Percentiles rank a stretch among this genome's conserved stretches.
phyloP scores from a whole-genome alignment of 2,329 filamentous ascomycete species.

The Blumeria hordei region DNA sequence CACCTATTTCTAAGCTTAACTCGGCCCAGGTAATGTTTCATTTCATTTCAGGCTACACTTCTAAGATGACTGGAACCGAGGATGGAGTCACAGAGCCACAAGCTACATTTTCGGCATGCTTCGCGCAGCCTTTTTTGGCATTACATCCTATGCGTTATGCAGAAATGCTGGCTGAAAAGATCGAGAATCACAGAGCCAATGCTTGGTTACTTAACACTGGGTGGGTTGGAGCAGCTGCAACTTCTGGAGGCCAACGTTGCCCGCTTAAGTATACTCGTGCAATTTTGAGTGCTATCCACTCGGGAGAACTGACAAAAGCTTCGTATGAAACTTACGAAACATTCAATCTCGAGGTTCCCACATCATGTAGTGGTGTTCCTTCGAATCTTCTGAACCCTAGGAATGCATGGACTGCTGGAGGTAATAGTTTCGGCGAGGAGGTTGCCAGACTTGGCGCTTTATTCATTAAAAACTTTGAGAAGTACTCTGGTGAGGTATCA shows the following conservation, averaged over 20 bases:
- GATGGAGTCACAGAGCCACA: slow-evolving; percentile 91
- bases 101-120: slow-evolving; percentile 97
- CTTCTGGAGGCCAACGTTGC: slow-evolving; percentile 87
- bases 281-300: slow-evolving; percentile 96
- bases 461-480: slow-evolving; percentile 95
- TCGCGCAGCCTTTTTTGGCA: slow-evolving; percentile 95
- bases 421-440: slow-evolving; percentile 61
- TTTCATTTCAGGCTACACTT: slow-evolving; percentile 99
- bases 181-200: slow-evolving; percentile 79
- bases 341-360: slow-evolving; percentile 95
- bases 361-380: slow-evolving; percentile 68
- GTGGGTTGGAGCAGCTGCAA: slow-evolving; percentile 80
- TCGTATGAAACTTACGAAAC: slow-evolving; percentile 90
- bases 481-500: slow-evolving; percentile 70
- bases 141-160: slow-evolving; percentile 99
- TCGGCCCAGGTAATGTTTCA: slow-evolving; percentile 98
- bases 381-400: slow-evolving; percentile 83
- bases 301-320: slow-evolving; percentile 73
- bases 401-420: slow-evolving; percentile 69
- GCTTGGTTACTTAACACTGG: slow-evolving; percentile 98
- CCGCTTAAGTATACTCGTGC: slow-evolving; percentile 96
- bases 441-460: slow-evolving; percentile 74
- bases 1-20: slow-evolving; percentile 92
- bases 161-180: slow-evolving; percentile 96
- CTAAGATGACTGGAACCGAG: slow-evolving; percentile 99